Evolutionary conservation across 768 basidiomycete genomes (phyloP).

Genomic region (Boletus eberwhitei): DNA sequence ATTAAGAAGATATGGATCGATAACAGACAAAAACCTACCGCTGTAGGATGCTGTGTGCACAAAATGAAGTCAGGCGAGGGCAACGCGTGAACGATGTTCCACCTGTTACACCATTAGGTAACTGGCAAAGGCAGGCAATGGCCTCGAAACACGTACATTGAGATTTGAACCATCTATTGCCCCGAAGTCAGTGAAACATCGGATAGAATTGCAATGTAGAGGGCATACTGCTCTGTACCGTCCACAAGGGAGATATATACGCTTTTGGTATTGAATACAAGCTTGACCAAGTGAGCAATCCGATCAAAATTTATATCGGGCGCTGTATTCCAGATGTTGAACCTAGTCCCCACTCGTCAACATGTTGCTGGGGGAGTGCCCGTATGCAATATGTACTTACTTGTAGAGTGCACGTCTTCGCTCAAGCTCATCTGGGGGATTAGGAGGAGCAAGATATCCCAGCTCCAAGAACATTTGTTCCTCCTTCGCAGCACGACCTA

Average conservation of each 20-base stretch:
- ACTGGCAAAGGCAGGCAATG: background rate
- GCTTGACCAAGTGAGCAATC: slow-evolving; percentile 87
- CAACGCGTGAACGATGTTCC: slow-evolving; percentile 44
- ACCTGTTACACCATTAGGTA: slow-evolving; percentile 30
- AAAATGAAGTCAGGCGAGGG: slow-evolving; percentile 67
- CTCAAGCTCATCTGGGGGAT: slow-evolving; percentile 81
- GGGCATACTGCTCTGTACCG: slow-evolving; percentile 71
- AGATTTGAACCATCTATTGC: slow-evolving; percentile 79
- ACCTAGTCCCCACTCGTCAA: slow-evolving; percentile 43
- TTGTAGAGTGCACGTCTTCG: slow-evolving; percentile 83
- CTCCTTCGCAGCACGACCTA: slow-evolving; percentile 57
- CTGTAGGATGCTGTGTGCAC: slow-evolving; percentile 80
- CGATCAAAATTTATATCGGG: slow-evolving; percentile 90
- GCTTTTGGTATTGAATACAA: slow-evolving; percentile 88
- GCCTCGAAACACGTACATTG: slow-evolving; percentile 55
- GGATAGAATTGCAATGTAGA: slow-evolving; percentile 2
- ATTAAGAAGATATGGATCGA: slow-evolving; percentile 2
- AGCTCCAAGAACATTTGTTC: slow-evolving; percentile 62
- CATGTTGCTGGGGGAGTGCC: background rate
- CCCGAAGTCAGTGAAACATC: slow-evolving; percentile 7
- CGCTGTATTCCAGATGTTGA: slow-evolving; percentile 86
- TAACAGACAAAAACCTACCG: slow-evolving; percentile 39
- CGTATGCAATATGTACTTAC: slow-evolving; percentile 36
- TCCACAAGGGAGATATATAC: slow-evolving; percentile 84
- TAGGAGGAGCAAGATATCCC: slow-evolving; percentile 75